Evolutionary conservation across 2,329 filamentous ascomycete genomes (phyloP), one percentile per base, ranked within the genome.

Genomic region (Trichoderma citrinoviride): DNA sequence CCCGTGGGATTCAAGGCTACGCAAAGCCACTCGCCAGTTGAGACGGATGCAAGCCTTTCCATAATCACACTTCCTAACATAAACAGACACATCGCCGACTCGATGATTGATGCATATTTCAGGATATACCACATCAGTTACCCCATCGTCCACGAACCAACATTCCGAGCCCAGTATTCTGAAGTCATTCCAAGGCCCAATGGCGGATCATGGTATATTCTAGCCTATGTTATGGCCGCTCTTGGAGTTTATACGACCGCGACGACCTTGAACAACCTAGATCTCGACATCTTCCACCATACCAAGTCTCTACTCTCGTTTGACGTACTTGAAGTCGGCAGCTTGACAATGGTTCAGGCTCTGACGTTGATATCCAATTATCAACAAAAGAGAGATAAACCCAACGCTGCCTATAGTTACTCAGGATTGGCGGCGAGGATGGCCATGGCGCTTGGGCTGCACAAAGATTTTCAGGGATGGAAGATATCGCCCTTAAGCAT

Each of bases 341-440:
- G 78, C 46, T 67, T 83, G 12, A 76, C 77, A 3, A 71, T 81
- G 0, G 79, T 83, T 1, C 81, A 82, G 66, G 77, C 77, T 0
- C 72, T 83, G n/a, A 72, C 75, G 1, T 71, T 83, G 3, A 75
- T 77, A 57, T 78, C 77, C 0, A 83, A 83, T 54, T 83, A 83
- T 68, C 74, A 82, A 4, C 82, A 84, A 65, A 83, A 83, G 67
- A 74, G 78, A 27, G 79, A 84, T 64, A 75, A 81, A 15, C 81
- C 81, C 4, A 84, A 84, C 67, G 82, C 81, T 0, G 80, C 80
- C 0, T 83, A 83, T 70, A 83, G 82, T 67, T 81, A 81, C 58
- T 75, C 82, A n/a, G 82, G 82, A 0, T 75, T 83, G 19, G 82
- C 82, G 0, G 76, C 79, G 19, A 74, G 82, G 25, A 81, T 84